Base-by-base conservation (phyloP, 179 eudicot species). In the Beta macrorhiza region DNA sequence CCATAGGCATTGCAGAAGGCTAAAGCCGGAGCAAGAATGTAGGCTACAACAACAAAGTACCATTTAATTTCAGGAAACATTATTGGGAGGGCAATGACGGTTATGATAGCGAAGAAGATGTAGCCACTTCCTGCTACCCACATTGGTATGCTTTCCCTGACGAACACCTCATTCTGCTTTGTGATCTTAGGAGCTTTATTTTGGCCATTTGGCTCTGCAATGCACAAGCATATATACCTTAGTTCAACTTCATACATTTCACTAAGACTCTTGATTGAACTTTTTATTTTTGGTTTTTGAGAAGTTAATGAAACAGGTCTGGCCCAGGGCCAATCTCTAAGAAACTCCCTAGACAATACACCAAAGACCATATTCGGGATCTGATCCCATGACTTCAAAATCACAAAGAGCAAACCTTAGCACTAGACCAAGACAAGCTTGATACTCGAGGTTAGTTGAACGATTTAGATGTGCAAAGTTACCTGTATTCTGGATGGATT, bases 1-100 rank as follows among this genome's bases (percentile, higher is more conserved):
- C 95, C 97, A 71, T 93, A 93, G 4, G 97, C 97, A 20, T 92
- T 93, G 85, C 94, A 92, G 87, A 93, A 93, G 83, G 94, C 94
- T 72, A 93, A 64, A 0, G 89, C 77, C 1, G 96, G 97, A 47
- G 92, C 92, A 25, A 92, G 81, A 17, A 87, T 77, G 86, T 93
- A 92, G 65, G 93, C 87, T 37, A 90, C 69, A 0, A 91, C 71
- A 3, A 92, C 83, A 70, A 85, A 91, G 82, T 93, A 92, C 96
- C 96, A 93, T 81, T 87, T 93, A 9, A 92, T 82, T 80, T 90
- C 89, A 0, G 88, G 94, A 62, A 93, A 90, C 47, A 93, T 82
- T 59, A 85, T 65, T 19, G 98, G 98, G 52, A 92, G 81, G 11
- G 85, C 68, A 2, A 92, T 83, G 15, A 83, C 79, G 1, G 98